These are phyloP conservation scores for Aureobasidium sp. DNA, from an alignment of 2,329 filamentous ascomycete species.

Conservation along the genomic window DNA sequence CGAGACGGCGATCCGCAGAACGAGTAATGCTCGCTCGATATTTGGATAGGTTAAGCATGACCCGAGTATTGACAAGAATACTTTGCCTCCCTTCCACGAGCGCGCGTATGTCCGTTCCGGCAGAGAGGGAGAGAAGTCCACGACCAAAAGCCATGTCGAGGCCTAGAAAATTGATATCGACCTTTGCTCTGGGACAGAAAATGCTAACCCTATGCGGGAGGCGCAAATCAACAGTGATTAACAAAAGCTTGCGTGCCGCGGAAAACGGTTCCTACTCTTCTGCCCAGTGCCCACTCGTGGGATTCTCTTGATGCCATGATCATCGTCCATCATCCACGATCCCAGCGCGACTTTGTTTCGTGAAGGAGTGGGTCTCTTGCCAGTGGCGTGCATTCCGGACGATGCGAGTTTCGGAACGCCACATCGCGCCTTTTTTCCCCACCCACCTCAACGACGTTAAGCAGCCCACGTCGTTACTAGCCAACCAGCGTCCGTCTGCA, in stretches of 20 bases:
- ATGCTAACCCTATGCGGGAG: conserved; percentile 6
- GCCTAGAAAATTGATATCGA: conserved; percentile 10
- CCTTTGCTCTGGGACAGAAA: neutral
- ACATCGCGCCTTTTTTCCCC: conserved; percentile 15
- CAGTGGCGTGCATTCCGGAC: conserved; percentile 16
- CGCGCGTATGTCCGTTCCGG: neutral
- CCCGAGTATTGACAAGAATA: conserved; percentile 6
- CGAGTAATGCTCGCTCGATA: conserved; percentile 9
- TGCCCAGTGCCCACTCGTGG: conserved; percentile 9
- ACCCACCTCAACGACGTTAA: conserved; percentile 15
- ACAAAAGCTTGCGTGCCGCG: conserved; percentile 15
- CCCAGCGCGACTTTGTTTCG: conserved; percentile 16
- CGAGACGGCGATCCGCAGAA: conserved; percentile 2
- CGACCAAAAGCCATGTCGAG: conserved; percentile 13
- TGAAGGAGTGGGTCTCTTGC: conserved; percentile 3
- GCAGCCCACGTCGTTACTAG: conserved; percentile 5
- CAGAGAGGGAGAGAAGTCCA: neutral
- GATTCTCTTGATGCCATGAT: conserved; percentile 3
- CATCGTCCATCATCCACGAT: conserved; percentile 13
- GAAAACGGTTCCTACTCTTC: conserved; percentile 4
- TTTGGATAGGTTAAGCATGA: conserved; percentile 10
- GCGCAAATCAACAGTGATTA: conserved; percentile 8
- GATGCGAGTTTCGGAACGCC: conserved; percentile 14
- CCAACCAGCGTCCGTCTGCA: conserved; percentile 15
- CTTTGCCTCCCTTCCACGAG: neutral